Evolutionary conservation across 495 filamentous ascomycete species (phyloP).

Genomic region (Trichoderma parareesei): DNA sequence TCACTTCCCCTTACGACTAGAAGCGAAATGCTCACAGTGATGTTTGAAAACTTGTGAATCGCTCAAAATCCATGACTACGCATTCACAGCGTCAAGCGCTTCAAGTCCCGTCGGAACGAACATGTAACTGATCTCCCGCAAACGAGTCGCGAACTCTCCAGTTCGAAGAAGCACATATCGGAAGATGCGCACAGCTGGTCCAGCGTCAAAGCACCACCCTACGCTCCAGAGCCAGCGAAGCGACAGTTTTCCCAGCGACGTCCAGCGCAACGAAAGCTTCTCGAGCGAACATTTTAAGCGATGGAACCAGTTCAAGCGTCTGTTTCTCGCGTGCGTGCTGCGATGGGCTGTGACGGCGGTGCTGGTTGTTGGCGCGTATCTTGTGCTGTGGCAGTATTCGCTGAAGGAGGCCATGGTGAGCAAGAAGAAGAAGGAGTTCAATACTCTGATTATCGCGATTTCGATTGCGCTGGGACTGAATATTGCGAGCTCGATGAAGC

Average conservation of each 20-base stretch:
- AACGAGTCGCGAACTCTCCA: not conserved
- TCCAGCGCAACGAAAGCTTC: not conserved
- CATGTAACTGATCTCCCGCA: not conserved
- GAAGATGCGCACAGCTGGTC: not conserved
- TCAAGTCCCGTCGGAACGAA: not conserved
- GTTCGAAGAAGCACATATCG: not conserved
- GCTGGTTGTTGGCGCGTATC: slow-evolving; percentile 15
- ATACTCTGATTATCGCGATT: slow-evolving; percentile 20
- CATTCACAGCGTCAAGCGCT: not conserved
- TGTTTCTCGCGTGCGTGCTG: not conserved
- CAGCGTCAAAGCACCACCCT: not conserved
- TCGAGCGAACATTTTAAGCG: not conserved
- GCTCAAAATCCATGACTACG: too few relatives aligned
- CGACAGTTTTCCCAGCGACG: slow-evolving; percentile 1
- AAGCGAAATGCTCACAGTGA: too few relatives aligned
- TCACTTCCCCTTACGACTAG: not conserved
- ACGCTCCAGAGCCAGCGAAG: not conserved
- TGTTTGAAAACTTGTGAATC: too few relatives aligned
- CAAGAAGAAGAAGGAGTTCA: slow-evolving; percentile 17
- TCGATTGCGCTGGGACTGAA: slow-evolving; percentile 22
- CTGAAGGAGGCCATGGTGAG: slow-evolving; percentile 14
- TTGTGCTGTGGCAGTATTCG: slow-evolving; percentile 13
- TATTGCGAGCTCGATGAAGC: slow-evolving; percentile 24
- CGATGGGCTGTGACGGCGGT: slow-evolving; percentile 18
- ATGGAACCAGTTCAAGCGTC: not conserved